These are phyloP conservation scores for Pythium aquatile DNA, from an alignment of 352 stramenopile species.

Conservation along the genomic window DNA sequence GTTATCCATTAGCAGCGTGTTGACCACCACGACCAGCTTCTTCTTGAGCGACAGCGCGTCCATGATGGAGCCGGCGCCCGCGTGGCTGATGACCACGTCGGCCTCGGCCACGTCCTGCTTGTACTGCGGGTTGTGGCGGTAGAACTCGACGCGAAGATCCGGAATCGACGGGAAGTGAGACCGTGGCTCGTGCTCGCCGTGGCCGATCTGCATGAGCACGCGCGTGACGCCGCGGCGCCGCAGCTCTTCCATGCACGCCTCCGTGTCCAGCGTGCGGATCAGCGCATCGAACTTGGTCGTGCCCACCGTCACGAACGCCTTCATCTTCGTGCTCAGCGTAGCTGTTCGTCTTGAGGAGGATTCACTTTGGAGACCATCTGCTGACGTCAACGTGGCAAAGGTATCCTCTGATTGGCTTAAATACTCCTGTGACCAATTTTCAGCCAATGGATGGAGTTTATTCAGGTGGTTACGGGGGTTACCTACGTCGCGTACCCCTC, in stretches of 20 bases:
- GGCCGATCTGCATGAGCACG: slow-evolving; percentile 84
- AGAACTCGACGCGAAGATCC: slow-evolving; percentile 54
- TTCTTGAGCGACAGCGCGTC: slow-evolving; percentile 84
- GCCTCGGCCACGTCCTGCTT: slow-evolving; percentile 87
- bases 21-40: slow-evolving; percentile 93
- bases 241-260: slow-evolving; percentile 54
- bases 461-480: slow-evolving; percentile 5
- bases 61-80: slow-evolving; percentile 93
- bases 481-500: not conserved
- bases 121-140: slow-evolving; percentile 91
- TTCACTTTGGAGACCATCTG: not conserved
- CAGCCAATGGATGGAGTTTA: not conserved
- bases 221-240: slow-evolving; percentile 50
- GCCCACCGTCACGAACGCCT: slow-evolving; percentile 93
- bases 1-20: slow-evolving; percentile 96
- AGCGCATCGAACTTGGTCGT: slow-evolving; percentile 93
- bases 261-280: slow-evolving; percentile 64
- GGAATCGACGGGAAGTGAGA: slow-evolving; percentile 19
- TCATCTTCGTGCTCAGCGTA: slow-evolving; percentile 11
- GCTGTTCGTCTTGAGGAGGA: not conserved
- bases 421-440: not conserved
- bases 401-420: not conserved
- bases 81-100: slow-evolving; percentile 95
- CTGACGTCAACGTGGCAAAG: not conserved
- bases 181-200: slow-evolving; percentile 54